These are phyloP conservation scores for Pezicula neosporulosa DNA, from an alignment of 2,329 filamentous ascomycete species.

Conservation along the genomic window DNA sequence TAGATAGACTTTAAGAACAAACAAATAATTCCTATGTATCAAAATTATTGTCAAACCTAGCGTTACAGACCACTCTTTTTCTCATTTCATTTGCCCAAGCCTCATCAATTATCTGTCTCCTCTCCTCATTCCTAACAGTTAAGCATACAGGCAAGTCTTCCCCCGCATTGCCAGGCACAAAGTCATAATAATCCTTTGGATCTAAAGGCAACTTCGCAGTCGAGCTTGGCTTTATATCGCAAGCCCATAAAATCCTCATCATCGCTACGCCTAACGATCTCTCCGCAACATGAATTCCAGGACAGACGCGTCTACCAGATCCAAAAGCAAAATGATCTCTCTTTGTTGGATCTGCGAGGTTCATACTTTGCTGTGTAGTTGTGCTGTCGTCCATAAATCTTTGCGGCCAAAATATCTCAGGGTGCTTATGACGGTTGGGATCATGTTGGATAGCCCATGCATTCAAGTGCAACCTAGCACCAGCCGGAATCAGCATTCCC, in stretches of 20 bases:
- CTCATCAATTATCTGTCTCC: too few species aligned
- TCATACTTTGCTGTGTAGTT: constrained; percentile 1
- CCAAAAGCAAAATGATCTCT: constrained; percentile 33
- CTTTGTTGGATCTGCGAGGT: constrained; percentile 2
- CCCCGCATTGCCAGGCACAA: too few species aligned
- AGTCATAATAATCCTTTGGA: too few species aligned
- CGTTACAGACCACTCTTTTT: too few species aligned
- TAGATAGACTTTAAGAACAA: too few species aligned
- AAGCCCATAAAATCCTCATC: constrained; percentile 9
- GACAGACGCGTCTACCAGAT: constrained; percentile 45
- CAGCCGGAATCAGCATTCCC: constrained; percentile 50
- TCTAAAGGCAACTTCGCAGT: too few species aligned
- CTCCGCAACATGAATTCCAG: constrained; percentile 42
- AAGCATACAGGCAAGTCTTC: too few species aligned
- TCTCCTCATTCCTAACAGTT: too few species aligned
- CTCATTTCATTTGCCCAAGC: too few species aligned
- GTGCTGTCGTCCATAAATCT: constrained; percentile 27
- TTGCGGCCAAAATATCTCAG: constrained; percentile 40
- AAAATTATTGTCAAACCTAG: too few species aligned
- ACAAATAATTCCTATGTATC: too few species aligned
- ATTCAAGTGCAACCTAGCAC: constrained; percentile 28
- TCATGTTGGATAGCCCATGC: constrained; percentile 18
- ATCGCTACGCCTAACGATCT: constrained; percentile 1
- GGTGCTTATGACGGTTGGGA: constrained; percentile 33
- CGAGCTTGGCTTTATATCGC: background rate